Evolutionary conservation across 768 basidiomycete species (phyloP).

Genomic region (Tubosaeta sp.): DNA sequence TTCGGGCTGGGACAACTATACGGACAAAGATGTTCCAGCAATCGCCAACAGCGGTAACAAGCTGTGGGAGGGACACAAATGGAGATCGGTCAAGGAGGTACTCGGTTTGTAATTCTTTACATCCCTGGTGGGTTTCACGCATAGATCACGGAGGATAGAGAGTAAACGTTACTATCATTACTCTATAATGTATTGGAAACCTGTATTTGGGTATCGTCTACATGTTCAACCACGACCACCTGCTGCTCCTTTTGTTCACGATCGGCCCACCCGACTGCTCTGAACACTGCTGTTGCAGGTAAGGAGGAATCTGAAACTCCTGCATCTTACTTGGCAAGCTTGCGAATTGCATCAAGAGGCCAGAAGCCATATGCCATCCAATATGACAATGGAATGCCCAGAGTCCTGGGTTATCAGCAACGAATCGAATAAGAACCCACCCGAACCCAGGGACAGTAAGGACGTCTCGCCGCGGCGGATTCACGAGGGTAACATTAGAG

Average conservation of each 20-base stretch:
- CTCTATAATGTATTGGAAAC: not conserved
- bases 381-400: slow-evolving; percentile 47
- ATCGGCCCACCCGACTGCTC: slow-evolving; percentile 27
- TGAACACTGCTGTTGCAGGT: slow-evolving; percentile 32
- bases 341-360: slow-evolving; percentile 39
- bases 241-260: slow-evolving; percentile 15
- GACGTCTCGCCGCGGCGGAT: slow-evolving; percentile 41
- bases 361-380: slow-evolving; percentile 38
- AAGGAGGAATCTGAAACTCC: slow-evolving; percentile 32
- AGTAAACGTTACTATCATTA: not conserved
- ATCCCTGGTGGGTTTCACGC: not conserved
- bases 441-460: slow-evolving; percentile 37
- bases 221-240: slow-evolving; percentile 17
- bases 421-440: slow-evolving; percentile 37
- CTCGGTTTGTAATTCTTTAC: slow-evolving; percentile 18
- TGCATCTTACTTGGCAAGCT: slow-evolving; percentile 34
- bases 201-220: not conserved
- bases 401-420: slow-evolving; percentile 41
- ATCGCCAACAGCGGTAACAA: slow-evolving; percentile 29
- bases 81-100: slow-evolving; percentile 28
- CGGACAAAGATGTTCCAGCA: slow-evolving; percentile 28
- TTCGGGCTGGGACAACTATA: slow-evolving; percentile 32
- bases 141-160: too few species aligned
- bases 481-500: slow-evolving; percentile 29
- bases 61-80: slow-evolving; percentile 32